Conservation (phyloP, 805 yeast genomes). For the Sungouiozyma ichnusensis region DNA sequence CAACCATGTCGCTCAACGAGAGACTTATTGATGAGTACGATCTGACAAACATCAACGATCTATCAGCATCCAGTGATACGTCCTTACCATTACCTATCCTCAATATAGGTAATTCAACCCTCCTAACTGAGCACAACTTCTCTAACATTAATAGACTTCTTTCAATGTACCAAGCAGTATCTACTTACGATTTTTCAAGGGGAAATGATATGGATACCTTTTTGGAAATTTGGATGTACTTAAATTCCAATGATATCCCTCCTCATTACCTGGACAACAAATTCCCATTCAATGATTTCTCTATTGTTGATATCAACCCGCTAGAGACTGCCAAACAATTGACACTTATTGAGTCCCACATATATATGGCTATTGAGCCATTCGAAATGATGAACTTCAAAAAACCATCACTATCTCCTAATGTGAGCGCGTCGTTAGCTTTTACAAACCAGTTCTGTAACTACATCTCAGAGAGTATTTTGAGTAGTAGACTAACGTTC, state of each 20-base stretch:
- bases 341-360: constrained; percentile 57
- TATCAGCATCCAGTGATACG: constrained; percentile 29
- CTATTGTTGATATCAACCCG: constrained; percentile 43
- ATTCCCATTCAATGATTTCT: constrained; percentile 12
- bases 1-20: constrained; percentile 29
- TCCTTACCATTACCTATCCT: constrained; percentile 23
- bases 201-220: neutral
- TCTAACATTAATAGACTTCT: constrained; percentile 36
- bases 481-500: constrained; percentile 38
- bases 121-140: constrained; percentile 29
- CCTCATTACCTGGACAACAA: constrained; percentile 1
- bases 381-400: constrained; percentile 58
- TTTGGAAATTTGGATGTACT: constrained; percentile 6
- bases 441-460: constrained; percentile 66
- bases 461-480: constrained; percentile 59
- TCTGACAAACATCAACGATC: constrained; percentile 31
- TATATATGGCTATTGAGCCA: constrained; percentile 53
- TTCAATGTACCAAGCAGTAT: constrained; percentile 32
- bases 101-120: constrained; percentile 29
- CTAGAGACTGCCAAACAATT: constrained; percentile 69
- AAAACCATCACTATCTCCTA: constrained; percentile 49
- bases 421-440: constrained; percentile 47
- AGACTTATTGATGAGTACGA: constrained; percentile 52
- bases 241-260: neutral
- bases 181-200: neutral